A percentile compares a stretch with the other conserved stretches of the same genome.
Conservation (phyloP, 163 green algal species). For the Picocystis sp. region DNA sequence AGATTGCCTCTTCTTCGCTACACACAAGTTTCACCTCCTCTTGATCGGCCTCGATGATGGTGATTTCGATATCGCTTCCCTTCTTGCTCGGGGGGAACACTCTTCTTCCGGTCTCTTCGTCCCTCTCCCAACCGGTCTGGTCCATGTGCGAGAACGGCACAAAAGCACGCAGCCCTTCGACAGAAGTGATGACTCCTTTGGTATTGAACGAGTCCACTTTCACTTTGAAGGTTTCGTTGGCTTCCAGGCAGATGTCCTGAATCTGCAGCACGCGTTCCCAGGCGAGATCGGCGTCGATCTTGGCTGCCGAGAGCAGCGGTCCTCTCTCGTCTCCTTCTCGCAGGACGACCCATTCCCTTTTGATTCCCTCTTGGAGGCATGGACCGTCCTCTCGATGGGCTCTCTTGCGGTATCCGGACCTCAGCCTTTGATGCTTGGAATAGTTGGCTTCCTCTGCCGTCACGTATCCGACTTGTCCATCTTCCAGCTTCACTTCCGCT, state of each 20-base stretch:
- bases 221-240: slow-evolving; percentile 9
- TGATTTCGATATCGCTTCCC: slow-evolving; percentile 17
- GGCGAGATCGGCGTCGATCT: slow-evolving; percentile 23
- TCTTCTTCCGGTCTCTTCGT: slow-evolving; percentile 5
- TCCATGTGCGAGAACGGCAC: slow-evolving; percentile 39
- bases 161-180: slow-evolving; percentile 32
- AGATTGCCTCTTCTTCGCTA: not conserved
- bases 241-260: slow-evolving; percentile 11
- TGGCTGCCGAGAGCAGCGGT: slow-evolving; percentile 25
- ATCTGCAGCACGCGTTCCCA: slow-evolving; percentile 28
- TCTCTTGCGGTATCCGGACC: no score
- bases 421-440: no score
- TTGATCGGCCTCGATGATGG: slow-evolving; percentile 22
- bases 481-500: no score
- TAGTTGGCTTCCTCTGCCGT: no score
- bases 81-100: slow-evolving; percentile 6
- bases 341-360: no score
- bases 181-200: slow-evolving; percentile 23
- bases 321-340: slow-evolving; percentile 5
- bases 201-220: slow-evolving; percentile 24
- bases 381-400: no score
- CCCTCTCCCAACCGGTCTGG: slow-evolving; percentile 12
- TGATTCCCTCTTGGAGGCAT: no score
- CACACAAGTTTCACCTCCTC: slow-evolving; percentile 18
- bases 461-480: no score